phyloP scores from a whole-genome alignment of 768 basidiomycete species.

The Mycena rosella region DNA sequence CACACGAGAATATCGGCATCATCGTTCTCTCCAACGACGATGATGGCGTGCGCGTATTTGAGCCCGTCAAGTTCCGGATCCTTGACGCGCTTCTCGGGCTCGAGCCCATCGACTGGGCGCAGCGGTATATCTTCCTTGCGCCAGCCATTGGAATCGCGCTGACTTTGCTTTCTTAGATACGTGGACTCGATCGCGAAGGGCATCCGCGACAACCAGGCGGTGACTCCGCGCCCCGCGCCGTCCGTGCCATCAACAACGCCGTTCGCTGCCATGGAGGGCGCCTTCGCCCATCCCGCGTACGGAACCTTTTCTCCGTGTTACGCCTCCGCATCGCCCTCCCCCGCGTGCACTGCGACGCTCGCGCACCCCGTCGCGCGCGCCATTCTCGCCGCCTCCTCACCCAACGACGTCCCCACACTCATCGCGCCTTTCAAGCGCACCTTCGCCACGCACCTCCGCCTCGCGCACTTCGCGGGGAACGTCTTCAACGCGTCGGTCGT shows the following conservation, averaged over 20 bases:
- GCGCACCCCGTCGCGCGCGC: conserved; percentile 42
- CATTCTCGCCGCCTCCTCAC: conserved; percentile 39
- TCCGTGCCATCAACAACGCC: conserved; percentile 41
- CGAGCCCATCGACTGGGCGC: conserved; percentile 54
- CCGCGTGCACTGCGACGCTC: conserved; percentile 42
- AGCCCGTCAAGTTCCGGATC: conserved; percentile 54
- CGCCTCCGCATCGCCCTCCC: conserved; percentile 28
- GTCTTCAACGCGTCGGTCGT: conserved; percentile 55
- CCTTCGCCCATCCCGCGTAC: conserved; percentile 52
- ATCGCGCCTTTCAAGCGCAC: conserved; percentile 51
- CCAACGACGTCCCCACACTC: conserved; percentile 45
- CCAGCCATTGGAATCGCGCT: not conserved
- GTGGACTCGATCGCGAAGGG: conserved; percentile 41
- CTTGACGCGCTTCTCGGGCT: conserved; percentile 52
- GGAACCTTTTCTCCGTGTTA: conserved; percentile 51
- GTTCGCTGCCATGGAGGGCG: conserved; percentile 40
- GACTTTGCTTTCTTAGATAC: conserved; percentile 34
- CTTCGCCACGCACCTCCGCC: conserved; percentile 52
- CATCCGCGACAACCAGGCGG: conserved; percentile 38
- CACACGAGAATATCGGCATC: conserved; percentile 53
- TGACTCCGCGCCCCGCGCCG: conserved; percentile 42
- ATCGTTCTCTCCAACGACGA: conserved; percentile 57
- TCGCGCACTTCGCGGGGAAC: conserved; percentile 54
- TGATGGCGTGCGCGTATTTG: conserved; percentile 48
- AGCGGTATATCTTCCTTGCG: conserved; percentile 43